Evolutionary conservation across 805 yeast species (phyloP), one percentile per base, ranked within the genome.

Genomic region (Lachancea nothofagi): DNA sequence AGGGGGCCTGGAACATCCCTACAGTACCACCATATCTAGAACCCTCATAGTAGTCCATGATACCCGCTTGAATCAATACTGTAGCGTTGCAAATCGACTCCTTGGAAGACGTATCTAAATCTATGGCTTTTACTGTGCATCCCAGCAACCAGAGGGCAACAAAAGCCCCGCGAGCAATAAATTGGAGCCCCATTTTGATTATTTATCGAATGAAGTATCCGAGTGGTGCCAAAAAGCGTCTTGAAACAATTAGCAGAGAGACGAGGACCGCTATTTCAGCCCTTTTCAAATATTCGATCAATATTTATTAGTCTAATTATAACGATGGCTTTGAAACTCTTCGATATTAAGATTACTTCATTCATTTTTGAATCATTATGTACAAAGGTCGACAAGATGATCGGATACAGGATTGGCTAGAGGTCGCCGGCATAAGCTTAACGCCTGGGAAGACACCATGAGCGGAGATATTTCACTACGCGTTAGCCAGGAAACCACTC

Each of bases 1-100:
- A 83, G 0, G 88, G 88, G 46, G 71, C 56, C 9, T 74, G 66
- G 54, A 83, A 83, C 76, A 73, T 72, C 18, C 90, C 94, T 21
- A 82, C 70, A 6, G 81, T 71, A 22, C 88, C 88, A 37, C 88
- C 89, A 32, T 64, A 57, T 28, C 67, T 56, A 23, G 46, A 43
- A 14, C 88, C 87, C 45, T 73, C 75, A 53, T 83, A 80, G 59
- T 83, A 83, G 59, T 77, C 78, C 56, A 81, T 62, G 46, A 78
- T 66, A 49, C 88, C 89, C 12, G 67, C 58, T 10, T 77, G 74
- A n/a, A 82, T 63, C 24, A 77, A 56, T 0, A 74, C 65, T 1
- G 83, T 74, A 3, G 78, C 83, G 19, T 64, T 53, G 49, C 79
- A 70, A 31, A 83, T 70, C 18, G 83, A 79, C 7, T 61, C 64